These are phyloP conservation scores for Bolboschoenus planiculmis DNA, from an alignment of 176 grass and related monocot species.

Conservation along the genomic window DNA sequence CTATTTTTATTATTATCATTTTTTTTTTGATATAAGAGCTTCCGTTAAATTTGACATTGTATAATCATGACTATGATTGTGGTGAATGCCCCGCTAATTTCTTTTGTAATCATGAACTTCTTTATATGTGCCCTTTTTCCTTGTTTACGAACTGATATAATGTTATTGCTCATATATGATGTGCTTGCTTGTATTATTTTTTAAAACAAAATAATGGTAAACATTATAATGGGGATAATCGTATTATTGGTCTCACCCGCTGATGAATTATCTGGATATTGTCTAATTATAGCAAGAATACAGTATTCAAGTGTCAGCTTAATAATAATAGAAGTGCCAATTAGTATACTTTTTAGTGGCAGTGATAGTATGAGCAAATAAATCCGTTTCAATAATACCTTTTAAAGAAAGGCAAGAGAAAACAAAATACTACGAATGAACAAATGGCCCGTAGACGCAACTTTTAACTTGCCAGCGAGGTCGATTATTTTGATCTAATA, in stretches of 20 bases:
- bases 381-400: neutral
- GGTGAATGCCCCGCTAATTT: neutral
- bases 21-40: no score
- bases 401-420: neutral
- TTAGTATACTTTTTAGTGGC: neutral
- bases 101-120: neutral
- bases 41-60: no score
- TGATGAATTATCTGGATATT: neutral
- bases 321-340: neutral
- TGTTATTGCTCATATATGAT: neutral
- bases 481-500: no score
- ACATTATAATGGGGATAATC: neutral
- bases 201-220: neutral
- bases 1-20: no score
- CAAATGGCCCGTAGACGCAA: no score
- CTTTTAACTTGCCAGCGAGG: no score
- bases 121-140: neutral
- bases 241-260: neutral
- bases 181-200: neutral
- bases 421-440: no score
- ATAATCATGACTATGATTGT: no score
- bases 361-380: neutral
- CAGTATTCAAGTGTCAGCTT: neutral
- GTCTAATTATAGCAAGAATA: neutral
- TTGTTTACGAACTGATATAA: neutral